Percentiles rank a stretch among this genome's conserved stretches.
These are phyloP conservation scores for Yarrowia sp. DNA, from an alignment of 805 yeast species.

Conservation along the genomic window DNA sequence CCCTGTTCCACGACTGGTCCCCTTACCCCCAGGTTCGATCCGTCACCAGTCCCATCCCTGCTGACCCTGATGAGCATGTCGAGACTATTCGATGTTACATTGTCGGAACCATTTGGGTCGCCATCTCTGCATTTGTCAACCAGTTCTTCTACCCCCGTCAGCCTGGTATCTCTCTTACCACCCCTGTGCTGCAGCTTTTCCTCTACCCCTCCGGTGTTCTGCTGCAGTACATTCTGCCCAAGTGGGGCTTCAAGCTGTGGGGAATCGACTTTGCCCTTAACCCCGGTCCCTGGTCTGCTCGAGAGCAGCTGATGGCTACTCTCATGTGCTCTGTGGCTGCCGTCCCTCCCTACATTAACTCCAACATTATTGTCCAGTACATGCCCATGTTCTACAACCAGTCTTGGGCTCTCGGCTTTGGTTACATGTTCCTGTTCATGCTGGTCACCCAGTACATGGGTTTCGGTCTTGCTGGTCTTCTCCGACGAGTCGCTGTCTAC, in stretches of 20 bases:
- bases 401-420: slow-evolving; percentile 38
- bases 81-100: slow-evolving; percentile 56
- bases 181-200: slow-evolving; percentile 57
- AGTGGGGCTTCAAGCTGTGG: slow-evolving; percentile 43
- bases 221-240: slow-evolving; percentile 47
- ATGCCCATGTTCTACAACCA: slow-evolving; percentile 37
- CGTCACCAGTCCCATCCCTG: slow-evolving; percentile 48
- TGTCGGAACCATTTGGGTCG: slow-evolving; percentile 52
- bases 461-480: slow-evolving; percentile 62
- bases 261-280: slow-evolving; percentile 48
- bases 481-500: slow-evolving; percentile 56
- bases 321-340: slow-evolving; percentile 31
- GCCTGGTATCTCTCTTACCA: slow-evolving; percentile 52
- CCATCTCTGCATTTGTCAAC: slow-evolving; percentile 57
- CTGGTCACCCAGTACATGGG: slow-evolving; percentile 64
- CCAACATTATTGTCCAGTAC: slow-evolving; percentile 35
- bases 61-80: slow-evolving; percentile 47
- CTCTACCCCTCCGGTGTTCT: slow-evolving; percentile 59
- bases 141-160: slow-evolving; percentile 56
- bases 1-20: slow-evolving; percentile 45
- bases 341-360: slow-evolving; percentile 30
- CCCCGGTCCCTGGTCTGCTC: slow-evolving; percentile 60
- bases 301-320: slow-evolving; percentile 59
- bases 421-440: slow-evolving; percentile 50
- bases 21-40: slow-evolving; percentile 63